Conservation (phyloP, 2,329 filamentous ascomycete species). For the Fusarium veterinarium region DNA sequence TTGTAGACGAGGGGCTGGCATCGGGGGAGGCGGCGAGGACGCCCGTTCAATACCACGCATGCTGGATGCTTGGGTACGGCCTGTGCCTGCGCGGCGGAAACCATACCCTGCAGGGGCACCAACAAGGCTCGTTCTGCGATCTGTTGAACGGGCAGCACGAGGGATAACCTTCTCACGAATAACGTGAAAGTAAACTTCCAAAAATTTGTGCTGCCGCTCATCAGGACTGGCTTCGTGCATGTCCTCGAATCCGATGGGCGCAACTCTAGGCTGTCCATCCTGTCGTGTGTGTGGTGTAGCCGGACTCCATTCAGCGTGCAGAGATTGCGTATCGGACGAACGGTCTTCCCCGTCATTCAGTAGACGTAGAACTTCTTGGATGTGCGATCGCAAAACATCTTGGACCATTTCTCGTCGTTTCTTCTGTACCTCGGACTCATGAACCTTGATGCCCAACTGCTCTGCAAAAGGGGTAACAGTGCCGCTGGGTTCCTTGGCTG, state of each 20-base stretch:
- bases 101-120: slow-evolving; percentile 36
- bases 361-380: slow-evolving; percentile 60
- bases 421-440: slow-evolving; percentile 36
- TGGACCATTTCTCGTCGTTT: slow-evolving; percentile 53
- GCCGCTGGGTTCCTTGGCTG: slow-evolving; percentile 44
- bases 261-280: slow-evolving; percentile 22
- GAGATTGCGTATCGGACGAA: slow-evolving; percentile 40
- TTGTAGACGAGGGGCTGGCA: slow-evolving; percentile 20
- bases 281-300: slow-evolving; percentile 13
- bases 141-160: slow-evolving; percentile 46
- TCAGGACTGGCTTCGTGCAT: slow-evolving; percentile 61
- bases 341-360: slow-evolving; percentile 56
- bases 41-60: slow-evolving; percentile 24
- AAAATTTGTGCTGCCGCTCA: slow-evolving; percentile 61
- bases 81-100: slow-evolving; percentile 38
- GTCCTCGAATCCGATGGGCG: slow-evolving; percentile 54
- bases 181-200: slow-evolving; percentile 63
- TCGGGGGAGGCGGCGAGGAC: slow-evolving; percentile 9
- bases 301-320: slow-evolving; percentile 32
- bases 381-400: slow-evolving; percentile 60
- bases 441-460: not conserved
- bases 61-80: slow-evolving; percentile 42
- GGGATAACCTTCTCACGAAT: slow-evolving; percentile 56
- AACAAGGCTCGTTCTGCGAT: slow-evolving; percentile 42
- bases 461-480: slow-evolving; percentile 19